Base-by-base conservation (phyloP, 2,329 filamentous ascomycete species). In the Metarhizium robertsii region DNA sequence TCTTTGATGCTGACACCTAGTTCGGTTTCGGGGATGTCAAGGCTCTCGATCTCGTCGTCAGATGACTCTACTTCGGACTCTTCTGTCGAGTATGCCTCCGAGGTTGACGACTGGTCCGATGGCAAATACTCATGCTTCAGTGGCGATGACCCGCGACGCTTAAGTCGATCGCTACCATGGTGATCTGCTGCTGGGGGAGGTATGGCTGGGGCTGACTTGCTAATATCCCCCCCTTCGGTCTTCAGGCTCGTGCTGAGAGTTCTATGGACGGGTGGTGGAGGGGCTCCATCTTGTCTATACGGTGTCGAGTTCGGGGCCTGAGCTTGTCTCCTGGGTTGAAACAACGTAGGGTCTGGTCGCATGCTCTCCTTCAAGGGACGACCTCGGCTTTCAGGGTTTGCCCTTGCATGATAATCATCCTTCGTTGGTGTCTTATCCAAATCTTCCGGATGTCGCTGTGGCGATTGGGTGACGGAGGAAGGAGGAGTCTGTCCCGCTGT, bases 91-190 rank as follows among this genome's bases (percentile, higher is more conserved):
- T 78, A 70, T 10, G 64, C 60, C 18, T 65, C 83, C 6, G 83
- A 83, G 46, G 83, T 74, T 0, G 82, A 85, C 0, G 80, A 84
- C 50, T 77, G 71, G 52, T 85, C 82, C 1, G 94, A 97, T 14
- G 92, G 92, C 59, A 92, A 86, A 64, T 96, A 99, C 72, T 99
- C 92, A 67, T 97, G 92, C 73, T 99, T 99, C 52, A 99, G 76
- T 0, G 94, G 94, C 1, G 94, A 99, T 0, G 94, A 97, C 1
- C 85, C 87, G 18, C 91, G 84, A 48, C 92, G 83, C 65, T 86
- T 81, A 25, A 82, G 61, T 69, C 69, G 77, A 60, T 63, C 65
- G 36, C 68, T 68, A 61, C 63, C 69, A 64, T 67, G 72, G 67
- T 62, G 69, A 62, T 74, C 85, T 77, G 57, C 59, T 2, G 51